phyloP scores from a whole-genome alignment of 495 filamentous ascomycete genomes.

The Polyplosphaeria fusca region DNA sequence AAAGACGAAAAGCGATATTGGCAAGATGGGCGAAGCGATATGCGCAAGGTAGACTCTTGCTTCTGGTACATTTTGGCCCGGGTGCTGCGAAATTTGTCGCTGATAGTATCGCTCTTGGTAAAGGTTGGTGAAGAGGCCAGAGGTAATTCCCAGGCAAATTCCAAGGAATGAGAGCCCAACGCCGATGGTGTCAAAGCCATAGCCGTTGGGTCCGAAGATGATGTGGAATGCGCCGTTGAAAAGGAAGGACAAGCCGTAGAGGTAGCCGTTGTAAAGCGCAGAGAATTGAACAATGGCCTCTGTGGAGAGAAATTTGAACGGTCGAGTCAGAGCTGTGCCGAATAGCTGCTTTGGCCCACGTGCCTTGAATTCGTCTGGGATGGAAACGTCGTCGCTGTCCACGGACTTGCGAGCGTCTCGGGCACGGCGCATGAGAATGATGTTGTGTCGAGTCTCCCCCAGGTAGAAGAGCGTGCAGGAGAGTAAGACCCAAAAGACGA shows the following conservation, averaged over 20 bases:
- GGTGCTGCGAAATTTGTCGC: slow-evolving; percentile 18
- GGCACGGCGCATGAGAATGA: slow-evolving; percentile 3
- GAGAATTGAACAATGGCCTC: slow-evolving; percentile 60
- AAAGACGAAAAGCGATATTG: slow-evolving; percentile 36
- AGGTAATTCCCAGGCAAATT: slow-evolving; percentile 53
- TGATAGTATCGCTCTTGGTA: slow-evolving; percentile 47
- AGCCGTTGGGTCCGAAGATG: slow-evolving; percentile 55
- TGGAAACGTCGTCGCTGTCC: slow-evolving; percentile 26
- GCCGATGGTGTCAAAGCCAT: slow-evolving; percentile 57
- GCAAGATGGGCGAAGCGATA: slow-evolving; percentile 33
- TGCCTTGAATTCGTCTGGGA: slow-evolving; percentile 12
- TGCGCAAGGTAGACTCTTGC: slow-evolving; percentile 37
- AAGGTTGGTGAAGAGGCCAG: slow-evolving; percentile 45
- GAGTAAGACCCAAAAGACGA: slow-evolving; percentile 11
- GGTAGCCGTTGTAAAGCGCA: slow-evolving; percentile 48
- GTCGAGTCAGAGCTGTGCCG: slow-evolving; percentile 37
- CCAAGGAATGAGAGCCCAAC: slow-evolving; percentile 66
- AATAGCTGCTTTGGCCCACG: slow-evolving; percentile 31
- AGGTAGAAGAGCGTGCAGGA: slow-evolving; percentile 1
- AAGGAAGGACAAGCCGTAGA: slow-evolving; percentile 66
- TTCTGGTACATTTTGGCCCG: slow-evolving; percentile 31
- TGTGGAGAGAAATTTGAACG: slow-evolving; percentile 41
- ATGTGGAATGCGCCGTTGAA: slow-evolving; percentile 63
- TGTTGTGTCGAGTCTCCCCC: slow-evolving; percentile 11
- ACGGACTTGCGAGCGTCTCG: slow-evolving; percentile 15